Evolutionary conservation across 495 filamentous ascomycete genomes (phyloP), one percentile per base, ranked within the genome.

Genomic region (Usnea hakonensis): DNA sequence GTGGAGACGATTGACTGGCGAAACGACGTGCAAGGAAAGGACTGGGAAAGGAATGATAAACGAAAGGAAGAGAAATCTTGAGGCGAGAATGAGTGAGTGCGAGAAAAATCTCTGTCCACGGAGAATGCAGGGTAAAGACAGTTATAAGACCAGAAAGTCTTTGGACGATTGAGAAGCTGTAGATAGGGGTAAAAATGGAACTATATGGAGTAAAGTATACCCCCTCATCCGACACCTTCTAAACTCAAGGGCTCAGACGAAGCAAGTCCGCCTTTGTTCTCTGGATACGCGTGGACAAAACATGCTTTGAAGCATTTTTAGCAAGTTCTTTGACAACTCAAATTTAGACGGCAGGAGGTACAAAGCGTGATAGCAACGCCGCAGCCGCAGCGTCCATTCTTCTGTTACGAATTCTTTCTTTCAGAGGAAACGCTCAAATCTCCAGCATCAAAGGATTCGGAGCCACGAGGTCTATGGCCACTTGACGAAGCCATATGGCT

Each of bases 271-370:
- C 26, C 48, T 52, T 52, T 52, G 28, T 52, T 28, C 28, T 28
- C 9, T n/a, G 28, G 19, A 52, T 30, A 50, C 48, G 48, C 16
- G 26, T 52, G 26, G 26, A 52, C 28, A 14, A 28, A 19, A 32
- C 28, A 52, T n/a, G 10, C 26, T n/a, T n/a, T 16, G 32, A 52
- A 52, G 28, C 14, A 19, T 32, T 52, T 26, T 30, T 6, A 0
- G 36, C n/a, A 44, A 56, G 60, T 62, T 37, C 60, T 55, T 55
- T 54, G 55, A 56, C 38, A 40, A 62, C 35, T 40, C 23, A 33
- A 61, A 53, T 14, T n/a, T 32, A 35, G 50, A 41, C 10, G 35
- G 28, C 30, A 46, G n/a, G n/a, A 50, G 33, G 36, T 33, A 28
- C 60, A 62, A 55, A 38, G 32, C 48, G 32, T 19, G 8, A 16